These are phyloP conservation scores for Debaryomycetaceae sp. DNA, from an alignment of 1,139 yeast species.

Conservation along the genomic window DNA sequence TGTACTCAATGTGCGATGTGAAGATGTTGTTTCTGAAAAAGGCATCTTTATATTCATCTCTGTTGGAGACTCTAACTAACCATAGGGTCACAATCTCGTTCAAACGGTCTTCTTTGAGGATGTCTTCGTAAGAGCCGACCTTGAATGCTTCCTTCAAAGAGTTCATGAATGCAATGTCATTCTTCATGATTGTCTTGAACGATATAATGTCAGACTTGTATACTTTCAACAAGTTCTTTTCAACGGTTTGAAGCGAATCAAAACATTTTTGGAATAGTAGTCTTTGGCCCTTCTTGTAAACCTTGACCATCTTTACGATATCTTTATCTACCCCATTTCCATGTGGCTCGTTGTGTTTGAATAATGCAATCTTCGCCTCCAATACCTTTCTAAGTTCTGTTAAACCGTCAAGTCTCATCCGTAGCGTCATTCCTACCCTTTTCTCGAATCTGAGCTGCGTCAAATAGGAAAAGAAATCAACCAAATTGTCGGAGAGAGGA, in stretches of 20 bases:
- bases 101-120: slow-evolving; percentile 1
- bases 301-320: slow-evolving; percentile 2
- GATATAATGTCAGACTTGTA: slow-evolving; percentile 4
- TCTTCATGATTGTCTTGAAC: slow-evolving; percentile 7
- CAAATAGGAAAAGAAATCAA: slow-evolving; percentile 6
- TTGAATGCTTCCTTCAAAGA: slow-evolving; percentile 2
- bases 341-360: slow-evolving; percentile 1
- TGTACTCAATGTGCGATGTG: neutral
- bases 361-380: slow-evolving; percentile 3
- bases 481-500: slow-evolving; percentile 5
- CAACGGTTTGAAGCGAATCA: slow-evolving; percentile 5
- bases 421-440: slow-evolving; percentile 5
- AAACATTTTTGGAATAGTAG: slow-evolving; percentile 5
- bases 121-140: slow-evolving; percentile 5
- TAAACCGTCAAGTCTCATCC: slow-evolving; percentile 7
- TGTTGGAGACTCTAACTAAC: slow-evolving; percentile 6
- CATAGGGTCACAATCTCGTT: slow-evolving; percentile 5
- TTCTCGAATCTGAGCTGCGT: slow-evolving; percentile 6
- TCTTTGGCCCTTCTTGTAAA: slow-evolving; percentile 6
- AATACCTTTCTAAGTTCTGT: slow-evolving; percentile 3
- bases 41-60: neutral
- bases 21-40: neutral
- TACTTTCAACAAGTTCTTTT: slow-evolving; percentile 5
- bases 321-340: neutral
- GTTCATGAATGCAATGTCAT: slow-evolving; percentile 4